These are phyloP conservation scores for Fusarium chuoi DNA, from an alignment of 2,329 filamentous ascomycete species.

Conservation along the genomic window DNA sequence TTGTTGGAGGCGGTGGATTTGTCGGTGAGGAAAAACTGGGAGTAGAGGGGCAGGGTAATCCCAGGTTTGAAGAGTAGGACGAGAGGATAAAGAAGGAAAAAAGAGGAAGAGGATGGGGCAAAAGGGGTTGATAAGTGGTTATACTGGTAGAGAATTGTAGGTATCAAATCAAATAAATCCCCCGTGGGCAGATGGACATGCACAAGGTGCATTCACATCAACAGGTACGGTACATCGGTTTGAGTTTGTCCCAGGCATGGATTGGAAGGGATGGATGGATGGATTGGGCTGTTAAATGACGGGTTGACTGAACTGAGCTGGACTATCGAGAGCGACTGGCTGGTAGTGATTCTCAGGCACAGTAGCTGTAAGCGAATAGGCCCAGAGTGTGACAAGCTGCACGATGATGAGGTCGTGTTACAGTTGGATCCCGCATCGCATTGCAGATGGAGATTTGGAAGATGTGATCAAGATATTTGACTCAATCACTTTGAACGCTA, in stretches of 20 bases:
- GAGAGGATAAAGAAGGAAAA: not conserved
- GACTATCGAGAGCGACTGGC: slow-evolving; percentile 2
- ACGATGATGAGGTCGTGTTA: slow-evolving; percentile 38
- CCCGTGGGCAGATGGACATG: slow-evolving; percentile 4
- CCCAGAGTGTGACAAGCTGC: slow-evolving; percentile 31
- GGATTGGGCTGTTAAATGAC: slow-evolving; percentile 21
- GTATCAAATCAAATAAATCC: not conserved
- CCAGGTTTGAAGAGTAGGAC: slow-evolving; percentile 7
- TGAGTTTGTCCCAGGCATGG: slow-evolving; percentile 4
- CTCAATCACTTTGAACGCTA: not conserved
- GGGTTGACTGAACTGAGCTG: not conserved
- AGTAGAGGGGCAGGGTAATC: slow-evolving; percentile 24
- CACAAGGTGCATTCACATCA: not conserved
- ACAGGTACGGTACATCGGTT: not conserved
- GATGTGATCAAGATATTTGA: slow-evolving; percentile 19
- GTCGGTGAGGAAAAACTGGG: slow-evolving; percentile 37
- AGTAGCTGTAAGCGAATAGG: slow-evolving; percentile 27
- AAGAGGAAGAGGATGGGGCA: not conserved
- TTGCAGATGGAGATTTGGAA: slow-evolving; percentile 11
- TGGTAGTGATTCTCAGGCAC: slow-evolving; percentile 36
- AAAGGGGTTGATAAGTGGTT: slow-evolving; percentile 10
- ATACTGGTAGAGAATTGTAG: not conserved
- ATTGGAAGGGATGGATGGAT: slow-evolving; percentile 15
- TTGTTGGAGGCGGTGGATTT: slow-evolving; percentile 36
- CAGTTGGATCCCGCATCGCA: slow-evolving; percentile 28